Evolutionary conservation across 2,329 filamentous ascomycete species (phyloP), one percentile per base, ranked within the genome.

Genomic region (Apiospora koreana): DNA sequence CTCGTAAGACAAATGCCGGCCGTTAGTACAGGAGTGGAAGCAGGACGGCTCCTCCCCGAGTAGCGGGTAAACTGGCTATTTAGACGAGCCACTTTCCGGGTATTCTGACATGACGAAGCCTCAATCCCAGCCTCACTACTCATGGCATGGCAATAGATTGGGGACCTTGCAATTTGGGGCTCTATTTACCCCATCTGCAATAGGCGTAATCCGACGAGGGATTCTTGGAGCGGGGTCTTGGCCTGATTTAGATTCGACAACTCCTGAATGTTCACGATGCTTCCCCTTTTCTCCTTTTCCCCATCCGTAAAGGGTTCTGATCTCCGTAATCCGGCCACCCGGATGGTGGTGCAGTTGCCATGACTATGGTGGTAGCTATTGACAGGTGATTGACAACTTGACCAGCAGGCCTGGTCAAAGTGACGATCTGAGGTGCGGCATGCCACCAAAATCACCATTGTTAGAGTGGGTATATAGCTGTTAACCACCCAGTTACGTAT

Each of bases 11-110:
- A 62, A n/a, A 38, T 62, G 31, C 54, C 54, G 54, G 54, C 9
- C 54, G 31, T 38, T 38, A 62, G 12, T 3, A n/a, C 54, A n/a
- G 16, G 4, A 18, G 18, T 62, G 31, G 31, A n/a, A 62, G 9
- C 31, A 62, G 28, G 54, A n/a, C 21, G 31, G 31, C 21, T 1
- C 8, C 31, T n/a, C 54, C 54, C 54, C 54, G 54, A 38, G 54
- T n/a, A 62, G 31, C 54, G 54, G 54, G 54, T 62, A 62, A 62
- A 62, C 21, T 62, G 54, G 54, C 21, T 62, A 62, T 62, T 62
- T 62, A 62, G 21, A 62, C 54, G 28, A 62, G 31, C 31, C 54
- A 62, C 54, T 62, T 62, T 62, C 18, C 31, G 54, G 54, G 31
- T 62, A 62, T 62, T 38, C 18, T 38, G 4, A 2, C 31, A n/a